Evolutionary conservation across 768 basidiomycete genomes (phyloP).

Genomic region (Pholiota conissans): DNA sequence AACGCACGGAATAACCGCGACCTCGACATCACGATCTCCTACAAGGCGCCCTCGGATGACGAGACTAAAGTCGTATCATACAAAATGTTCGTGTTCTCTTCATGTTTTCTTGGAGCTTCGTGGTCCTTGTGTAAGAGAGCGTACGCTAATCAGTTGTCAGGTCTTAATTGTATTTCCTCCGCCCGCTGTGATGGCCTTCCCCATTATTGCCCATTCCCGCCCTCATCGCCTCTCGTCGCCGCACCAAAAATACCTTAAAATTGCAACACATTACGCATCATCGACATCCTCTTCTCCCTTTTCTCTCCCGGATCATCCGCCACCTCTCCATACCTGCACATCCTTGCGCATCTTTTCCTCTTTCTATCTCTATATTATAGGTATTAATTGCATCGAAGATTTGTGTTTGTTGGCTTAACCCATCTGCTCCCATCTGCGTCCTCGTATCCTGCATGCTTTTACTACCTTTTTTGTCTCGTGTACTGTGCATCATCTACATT

Average conservation of each 20-base stretch:
- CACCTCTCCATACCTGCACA: neutral
- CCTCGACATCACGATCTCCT: conserved; percentile 84
- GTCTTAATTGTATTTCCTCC: conserved; percentile 52
- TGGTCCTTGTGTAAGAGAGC: conserved; percentile 26
- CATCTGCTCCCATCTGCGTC: neutral
- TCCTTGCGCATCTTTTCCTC: neutral
- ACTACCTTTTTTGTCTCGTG: neutral
- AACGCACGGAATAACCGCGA: conserved; percentile 94
- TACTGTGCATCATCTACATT: too few relatives aligned
- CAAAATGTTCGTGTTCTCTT: conserved; percentile 77
- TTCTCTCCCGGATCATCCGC: neutral
- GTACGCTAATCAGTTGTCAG: conserved; percentile 71
- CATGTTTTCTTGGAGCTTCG: conserved; percentile 23
- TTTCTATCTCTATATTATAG: conserved; percentile 1
- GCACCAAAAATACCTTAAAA: conserved; percentile 1
- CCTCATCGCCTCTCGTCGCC: neutral
- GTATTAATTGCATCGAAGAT: neutral
- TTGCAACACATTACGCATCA: conserved; percentile 9
- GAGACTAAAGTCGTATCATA: conserved; percentile 53
- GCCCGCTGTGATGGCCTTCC: conserved; percentile 6
- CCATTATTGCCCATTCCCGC: conserved; percentile 1
- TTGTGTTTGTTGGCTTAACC: neutral
- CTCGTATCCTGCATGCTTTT: neutral
- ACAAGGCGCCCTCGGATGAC: conserved; percentile 44
- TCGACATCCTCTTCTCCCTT: neutral